Evolutionary conservation across 306 rosid species (phyloP), one percentile per base, ranked within the genome.

Genomic region (Fragaria vesca): DNA sequence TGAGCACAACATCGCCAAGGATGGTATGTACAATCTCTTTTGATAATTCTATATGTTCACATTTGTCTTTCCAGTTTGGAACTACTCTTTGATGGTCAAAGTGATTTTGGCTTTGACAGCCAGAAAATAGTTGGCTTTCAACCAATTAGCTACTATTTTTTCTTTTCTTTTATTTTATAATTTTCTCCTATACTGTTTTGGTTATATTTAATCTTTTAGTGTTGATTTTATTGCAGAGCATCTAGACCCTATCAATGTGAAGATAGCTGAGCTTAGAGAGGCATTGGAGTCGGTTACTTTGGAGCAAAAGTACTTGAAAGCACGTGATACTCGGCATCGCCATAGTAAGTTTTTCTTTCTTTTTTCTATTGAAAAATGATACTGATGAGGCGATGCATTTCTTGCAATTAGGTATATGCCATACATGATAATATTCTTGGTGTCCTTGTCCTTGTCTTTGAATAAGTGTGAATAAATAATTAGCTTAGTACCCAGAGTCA

Each of bases 251-350:
- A 82, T 96, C n/a, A 96, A 96, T 88, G 98, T 96, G 45, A 93
- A 96, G 84, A 96, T 96, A 87, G 98, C 99, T 32, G 99, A 96
- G 91, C 91, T 96, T 57, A 91, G 94, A 85, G 98, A 96, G 80
- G 98, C 99, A 72, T 78, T 93, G 83, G 99, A 93, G 66, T 91
- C 99, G 10, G 98, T 96, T 81, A 91, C 96, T 42, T 86, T 97
- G 4, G 98, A 93, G 84, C 99, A 96, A 83, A 96, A 90, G 82
- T 96, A 90, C 86, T 86, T 96, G 87, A 91, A 75, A 86, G 99
- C 99, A 45, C 99, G 98, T 67, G 97, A 96, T 87, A 16, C 88
- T 68, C 91, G 99, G 36, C 99, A 96, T 70, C 97, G 99, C n/a
- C 98, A 69, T 74, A 96, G 99, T 96, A 87, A 85, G 99, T 87